Evolutionary conservation across 1,284 basidiomycete species (phyloP).

Genomic region (Papiliotrema nemorosa): DNA sequence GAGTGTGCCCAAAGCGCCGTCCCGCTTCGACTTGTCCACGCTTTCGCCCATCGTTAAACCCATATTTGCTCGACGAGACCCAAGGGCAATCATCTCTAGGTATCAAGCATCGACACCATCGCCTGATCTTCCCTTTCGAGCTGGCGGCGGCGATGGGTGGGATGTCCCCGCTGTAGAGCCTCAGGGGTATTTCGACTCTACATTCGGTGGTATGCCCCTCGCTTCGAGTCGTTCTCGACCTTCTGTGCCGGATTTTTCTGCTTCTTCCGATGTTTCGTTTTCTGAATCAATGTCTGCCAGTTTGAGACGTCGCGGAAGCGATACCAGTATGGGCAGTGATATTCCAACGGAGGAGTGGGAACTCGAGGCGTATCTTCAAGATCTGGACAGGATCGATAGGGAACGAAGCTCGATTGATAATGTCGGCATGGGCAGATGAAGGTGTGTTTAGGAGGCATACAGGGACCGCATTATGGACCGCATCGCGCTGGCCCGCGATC

Average conservation of each 20-base stretch:
- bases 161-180: constrained; percentile 8
- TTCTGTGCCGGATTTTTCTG: constrained; percentile 12
- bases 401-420: neutral
- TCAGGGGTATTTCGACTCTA: constrained; percentile 10
- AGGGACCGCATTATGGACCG: too few relatives aligned
- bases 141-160: constrained; percentile 16
- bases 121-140: constrained; percentile 5
- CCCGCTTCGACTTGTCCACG: neutral
- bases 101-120: neutral
- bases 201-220: neutral
- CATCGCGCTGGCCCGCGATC: too few relatives aligned
- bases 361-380: constrained; percentile 9
- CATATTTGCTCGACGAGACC: constrained; percentile 8
- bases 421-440: too few relatives aligned
- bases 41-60: neutral
- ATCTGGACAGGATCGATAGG: constrained; percentile 5
- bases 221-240: neutral
- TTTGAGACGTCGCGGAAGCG: neutral
- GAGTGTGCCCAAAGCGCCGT: constrained; percentile 4
- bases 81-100: constrained; percentile 12
- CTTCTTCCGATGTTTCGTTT: constrained; percentile 5
- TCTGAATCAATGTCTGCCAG: neutral
- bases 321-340: constrained; percentile 5
- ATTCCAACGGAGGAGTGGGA: constrained; percentile 12
- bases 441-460: too few relatives aligned